These are phyloP conservation scores for Metschnikowia lunata DNA, from an alignment of 805 yeast species.

Conservation along the genomic window DNA sequence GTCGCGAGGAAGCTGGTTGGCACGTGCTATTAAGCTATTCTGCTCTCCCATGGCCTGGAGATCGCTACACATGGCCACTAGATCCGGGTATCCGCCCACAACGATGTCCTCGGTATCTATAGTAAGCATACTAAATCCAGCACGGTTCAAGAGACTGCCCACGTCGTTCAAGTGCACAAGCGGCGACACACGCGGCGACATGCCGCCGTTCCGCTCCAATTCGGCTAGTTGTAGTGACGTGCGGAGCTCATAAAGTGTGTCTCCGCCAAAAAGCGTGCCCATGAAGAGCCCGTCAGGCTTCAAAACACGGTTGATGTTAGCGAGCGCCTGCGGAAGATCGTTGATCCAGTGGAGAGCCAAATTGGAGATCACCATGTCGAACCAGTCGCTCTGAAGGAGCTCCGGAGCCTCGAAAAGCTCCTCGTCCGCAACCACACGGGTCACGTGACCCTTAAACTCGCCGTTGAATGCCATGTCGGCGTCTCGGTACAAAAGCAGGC, in stretches of 20 bases:
- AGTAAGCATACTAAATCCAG: conserved; percentile 76
- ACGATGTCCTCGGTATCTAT: conserved; percentile 80
- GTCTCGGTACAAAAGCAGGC: conserved; percentile 51
- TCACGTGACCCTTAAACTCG: conserved; percentile 40
- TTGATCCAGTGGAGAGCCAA: conserved; percentile 81
- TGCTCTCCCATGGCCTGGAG: conserved; percentile 82
- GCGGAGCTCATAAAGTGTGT: conserved; percentile 76
- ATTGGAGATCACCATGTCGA: conserved; percentile 71
- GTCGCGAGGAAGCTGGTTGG: conserved; percentile 46
- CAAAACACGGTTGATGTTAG: conserved; percentile 51
- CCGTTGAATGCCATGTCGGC: conserved; percentile 36
- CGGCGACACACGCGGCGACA: conserved; percentile 79
- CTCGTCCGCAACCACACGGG: conserved; percentile 61
- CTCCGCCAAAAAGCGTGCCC: conserved; percentile 81
- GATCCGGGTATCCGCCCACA: conserved; percentile 70
- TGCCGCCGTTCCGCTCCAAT: conserved; percentile 71
- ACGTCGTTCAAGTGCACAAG: conserved; percentile 74
- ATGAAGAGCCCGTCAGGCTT: conserved; percentile 79
- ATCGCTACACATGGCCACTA: conserved; percentile 63
- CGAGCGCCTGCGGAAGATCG: conserved; percentile 66
- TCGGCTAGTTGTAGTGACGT: conserved; percentile 81
- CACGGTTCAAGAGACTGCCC: conserved; percentile 66
- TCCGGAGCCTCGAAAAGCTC: conserved; percentile 49
- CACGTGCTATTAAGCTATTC: conserved; percentile 57
- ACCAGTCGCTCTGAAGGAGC: conserved; percentile 36